Base-by-base conservation (phyloP, 169 alveolate species). In the Plasmodium malariae region DNA sequence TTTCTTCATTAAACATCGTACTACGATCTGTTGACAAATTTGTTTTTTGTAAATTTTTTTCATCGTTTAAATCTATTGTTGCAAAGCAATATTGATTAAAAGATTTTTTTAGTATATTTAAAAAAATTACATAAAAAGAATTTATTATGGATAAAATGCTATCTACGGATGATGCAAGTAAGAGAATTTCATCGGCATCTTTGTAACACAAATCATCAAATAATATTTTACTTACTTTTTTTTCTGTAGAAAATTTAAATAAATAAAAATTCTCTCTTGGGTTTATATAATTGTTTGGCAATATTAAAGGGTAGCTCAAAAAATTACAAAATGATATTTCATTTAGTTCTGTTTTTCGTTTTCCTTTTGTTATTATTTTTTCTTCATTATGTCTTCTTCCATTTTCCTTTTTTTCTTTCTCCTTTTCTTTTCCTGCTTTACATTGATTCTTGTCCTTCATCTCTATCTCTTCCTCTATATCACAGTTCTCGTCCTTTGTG, bases 81-180 rank as follows among this genome's bases (percentile, higher is more conserved):
- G 91, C 69, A 59, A 65, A 83, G 62, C 91, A 83, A 54, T 83
- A 83, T 36, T 67, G 91, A 34, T 83, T 83, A 24, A 48, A 45
- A 43, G 60, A 48, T 60, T 34, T 83, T 83, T 57, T 65, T 70
- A 83, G 36, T 83, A 83, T 83, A 62, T 83, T 83, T 67, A 83
- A 83, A 83, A 83, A 68, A 34, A 83, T 83, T 34, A 83, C 74
- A 83, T 83, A 83, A 83, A 51, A 83, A 26, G 91, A 67, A 67
- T 83, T 65, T 43, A 83, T 62, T 17, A 83, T 19, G 17, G 91
- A 83, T 83, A 83, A 83, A 43, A 83, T 83, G 21, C 17, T 83
- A 45, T 83, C 91, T 19, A 83, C 49, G 4, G 91, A 36, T 11
- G 91, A 65, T 19, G 91, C 85, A 67, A 83, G 83, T 4, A 83